Percentiles rank a stretch among this genome's conserved stretches.
Evolutionary conservation across 345 rosid genomes (phyloP).

Genomic region (Heritiera littoralis): DNA sequence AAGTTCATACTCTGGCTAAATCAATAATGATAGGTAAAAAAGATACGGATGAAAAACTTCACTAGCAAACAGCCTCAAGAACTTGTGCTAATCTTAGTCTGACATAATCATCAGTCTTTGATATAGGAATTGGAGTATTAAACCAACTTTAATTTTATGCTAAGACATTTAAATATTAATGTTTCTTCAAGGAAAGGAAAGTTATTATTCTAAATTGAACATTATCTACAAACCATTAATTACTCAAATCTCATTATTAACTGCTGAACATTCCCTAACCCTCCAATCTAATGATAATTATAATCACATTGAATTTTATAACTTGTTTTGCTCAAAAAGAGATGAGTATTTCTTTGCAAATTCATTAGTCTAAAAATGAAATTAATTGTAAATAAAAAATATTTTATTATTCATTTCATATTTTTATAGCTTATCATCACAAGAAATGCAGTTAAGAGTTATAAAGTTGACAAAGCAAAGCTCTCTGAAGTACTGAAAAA

Average conservation of each 20-base stretch:
- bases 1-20: neutral
- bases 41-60: neutral
- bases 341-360: neutral
- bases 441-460: no score
- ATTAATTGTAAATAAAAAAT: neutral
- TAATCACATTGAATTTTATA: neutral
- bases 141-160: neutral
- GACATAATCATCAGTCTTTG: neutral
- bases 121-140: neutral
- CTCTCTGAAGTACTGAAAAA: neutral
- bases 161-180: neutral
- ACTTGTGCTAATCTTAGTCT: neutral
- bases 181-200: slow-evolving; percentile 8
- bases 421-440: no score
- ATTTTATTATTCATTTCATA: neutral
- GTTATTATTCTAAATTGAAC: neutral
- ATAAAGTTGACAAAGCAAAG: neutral
- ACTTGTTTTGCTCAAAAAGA: neutral
- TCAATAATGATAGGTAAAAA: neutral
- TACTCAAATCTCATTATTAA: neutral
- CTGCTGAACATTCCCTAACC: neutral
- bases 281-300: neutral
- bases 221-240: neutral
- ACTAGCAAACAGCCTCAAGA: neutral
- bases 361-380: neutral